phyloP scores from a whole-genome alignment of 2,329 filamentous ascomycete genomes.

The Eutypella sp. region DNA sequence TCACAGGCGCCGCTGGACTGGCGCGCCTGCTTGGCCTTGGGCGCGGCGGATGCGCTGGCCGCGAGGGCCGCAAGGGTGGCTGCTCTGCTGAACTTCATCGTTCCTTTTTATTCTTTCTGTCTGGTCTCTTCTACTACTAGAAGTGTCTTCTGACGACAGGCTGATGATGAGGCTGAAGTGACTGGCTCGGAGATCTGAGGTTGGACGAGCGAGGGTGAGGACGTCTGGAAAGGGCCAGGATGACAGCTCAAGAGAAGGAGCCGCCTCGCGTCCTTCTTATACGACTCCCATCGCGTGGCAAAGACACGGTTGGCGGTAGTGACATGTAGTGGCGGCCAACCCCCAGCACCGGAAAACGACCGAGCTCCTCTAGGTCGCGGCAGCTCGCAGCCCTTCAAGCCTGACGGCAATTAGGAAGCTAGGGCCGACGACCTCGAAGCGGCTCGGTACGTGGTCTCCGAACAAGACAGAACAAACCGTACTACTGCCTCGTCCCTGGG shows the following conservation, averaged over 20 bases:
- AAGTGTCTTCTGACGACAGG: no score
- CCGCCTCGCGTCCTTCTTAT: slow-evolving; percentile 26
- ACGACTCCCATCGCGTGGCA: slow-evolving; percentile 6
- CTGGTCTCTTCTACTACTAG: no score
- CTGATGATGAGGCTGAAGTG: slow-evolving; percentile 13
- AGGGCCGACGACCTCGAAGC: slow-evolving; percentile 26
- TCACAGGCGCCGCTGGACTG: slow-evolving; percentile 18
- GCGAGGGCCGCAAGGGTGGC: slow-evolving; percentile 23
- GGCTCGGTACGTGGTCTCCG: slow-evolving; percentile 26
- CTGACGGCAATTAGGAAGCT: slow-evolving; percentile 26
- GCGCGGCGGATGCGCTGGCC: slow-evolving; percentile 23
- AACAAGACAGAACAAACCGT: slow-evolving; percentile 15
- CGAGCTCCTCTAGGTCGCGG: slow-evolving; percentile 1
- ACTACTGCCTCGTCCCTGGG: no score
- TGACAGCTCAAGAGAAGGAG: slow-evolving; percentile 6
- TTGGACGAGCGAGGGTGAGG: slow-evolving; percentile 17
- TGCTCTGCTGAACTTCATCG: slow-evolving; percentile 26
- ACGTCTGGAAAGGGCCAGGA: slow-evolving; percentile 8
- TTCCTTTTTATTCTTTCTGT: slow-evolving; percentile 12
- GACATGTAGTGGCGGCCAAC: neutral
- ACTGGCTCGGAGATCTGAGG: slow-evolving; percentile 2
- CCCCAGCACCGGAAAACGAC: slow-evolving; percentile 2
- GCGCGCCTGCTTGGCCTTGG: slow-evolving; percentile 12
- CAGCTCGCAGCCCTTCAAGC: slow-evolving; percentile 4
- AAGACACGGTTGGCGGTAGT: neutral